phyloP scores from a whole-genome alignment of 768 basidiomycete genomes.

The Russula virescens region DNA sequence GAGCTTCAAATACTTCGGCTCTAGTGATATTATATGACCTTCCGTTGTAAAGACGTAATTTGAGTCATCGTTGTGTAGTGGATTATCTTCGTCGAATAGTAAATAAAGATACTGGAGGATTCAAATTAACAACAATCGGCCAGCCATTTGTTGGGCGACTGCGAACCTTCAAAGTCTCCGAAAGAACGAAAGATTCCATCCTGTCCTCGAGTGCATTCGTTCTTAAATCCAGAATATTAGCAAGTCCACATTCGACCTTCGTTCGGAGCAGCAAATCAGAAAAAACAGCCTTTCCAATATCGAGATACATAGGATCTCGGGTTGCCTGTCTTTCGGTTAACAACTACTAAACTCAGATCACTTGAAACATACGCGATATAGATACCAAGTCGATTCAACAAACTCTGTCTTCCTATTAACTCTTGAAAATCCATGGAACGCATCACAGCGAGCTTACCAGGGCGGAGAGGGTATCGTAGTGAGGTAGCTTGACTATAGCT shows the following conservation, averaged over 20 bases:
- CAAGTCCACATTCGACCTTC: constrained; percentile 81
- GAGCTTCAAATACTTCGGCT: constrained; percentile 46
- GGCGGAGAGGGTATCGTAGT: constrained; percentile 73
- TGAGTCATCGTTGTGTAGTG: constrained; percentile 66
- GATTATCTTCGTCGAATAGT: constrained; percentile 83
- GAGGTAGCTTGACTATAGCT: constrained; percentile 65
- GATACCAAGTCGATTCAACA: constrained; percentile 93
- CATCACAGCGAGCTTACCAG: constrained; percentile 35
- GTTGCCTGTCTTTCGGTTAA: constrained; percentile 60
- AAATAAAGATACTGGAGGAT: constrained; percentile 77
- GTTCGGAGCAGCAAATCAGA: constrained; percentile 67
- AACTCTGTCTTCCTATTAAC: constrained; percentile 51
- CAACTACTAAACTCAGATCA: neutral
- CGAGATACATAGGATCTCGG: constrained; percentile 85
- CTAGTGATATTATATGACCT: constrained; percentile 79
- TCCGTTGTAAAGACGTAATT: constrained; percentile 94
- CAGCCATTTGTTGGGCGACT: neutral
- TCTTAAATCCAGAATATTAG: constrained; percentile 74
- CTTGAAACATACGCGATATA: constrained; percentile 62
- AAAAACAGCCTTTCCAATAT: constrained; percentile 81
- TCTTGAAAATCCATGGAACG: neutral
- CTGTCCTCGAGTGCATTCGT: constrained; percentile 79
- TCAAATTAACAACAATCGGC: neutral
- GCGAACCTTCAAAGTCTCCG: constrained; percentile 82
- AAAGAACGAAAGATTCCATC: constrained; percentile 96